A percentile compares a stretch with the other conserved stretches of the same genome.
Evolutionary conservation across 345 rosid species (phyloP).

Genomic region (Lumnitzera racemosa): DNA sequence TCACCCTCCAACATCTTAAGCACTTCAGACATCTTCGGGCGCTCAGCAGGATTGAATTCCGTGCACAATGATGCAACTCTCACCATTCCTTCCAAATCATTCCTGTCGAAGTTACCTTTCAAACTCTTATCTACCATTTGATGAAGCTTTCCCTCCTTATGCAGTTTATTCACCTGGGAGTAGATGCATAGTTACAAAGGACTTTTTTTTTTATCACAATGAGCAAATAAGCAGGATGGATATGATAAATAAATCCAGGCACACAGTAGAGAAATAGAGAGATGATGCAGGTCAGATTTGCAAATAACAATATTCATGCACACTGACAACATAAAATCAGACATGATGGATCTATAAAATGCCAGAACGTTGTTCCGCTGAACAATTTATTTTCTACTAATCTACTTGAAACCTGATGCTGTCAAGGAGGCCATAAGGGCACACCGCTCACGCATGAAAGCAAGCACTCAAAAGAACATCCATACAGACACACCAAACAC

Average conservation of each 20-base stretch:
- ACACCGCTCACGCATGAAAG: not conserved
- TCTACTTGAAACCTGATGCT: too few relatives aligned
- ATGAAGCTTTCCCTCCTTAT: constrained; percentile 61
- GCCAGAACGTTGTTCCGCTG: too few relatives aligned
- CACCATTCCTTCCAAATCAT: constrained; percentile 67
- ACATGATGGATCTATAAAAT: too few relatives aligned
- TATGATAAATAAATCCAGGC: not conserved
- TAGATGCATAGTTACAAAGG: too few relatives aligned
- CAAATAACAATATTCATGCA: not conserved
- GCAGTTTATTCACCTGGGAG: constrained; percentile 74
- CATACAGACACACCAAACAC: not conserved
- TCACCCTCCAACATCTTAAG: constrained; percentile 81
- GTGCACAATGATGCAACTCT: constrained; percentile 82
- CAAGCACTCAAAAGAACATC: not conserved
- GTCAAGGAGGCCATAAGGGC: too few relatives aligned
- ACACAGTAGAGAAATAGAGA: not conserved
- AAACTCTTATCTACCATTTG: constrained; percentile 70
- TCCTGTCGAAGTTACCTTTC: constrained; percentile 37
- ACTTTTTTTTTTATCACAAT: not conserved
- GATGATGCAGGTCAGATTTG: not conserved
- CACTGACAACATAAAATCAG: too few relatives aligned
- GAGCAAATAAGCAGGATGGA: not conserved
- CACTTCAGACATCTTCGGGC: constrained; percentile 82
- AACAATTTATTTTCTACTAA: too few relatives aligned
- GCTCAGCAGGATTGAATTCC: constrained; percentile 52